phyloP scores from a whole-genome alignment of 257 asterid species.

The Penstemon eatonii region DNA sequence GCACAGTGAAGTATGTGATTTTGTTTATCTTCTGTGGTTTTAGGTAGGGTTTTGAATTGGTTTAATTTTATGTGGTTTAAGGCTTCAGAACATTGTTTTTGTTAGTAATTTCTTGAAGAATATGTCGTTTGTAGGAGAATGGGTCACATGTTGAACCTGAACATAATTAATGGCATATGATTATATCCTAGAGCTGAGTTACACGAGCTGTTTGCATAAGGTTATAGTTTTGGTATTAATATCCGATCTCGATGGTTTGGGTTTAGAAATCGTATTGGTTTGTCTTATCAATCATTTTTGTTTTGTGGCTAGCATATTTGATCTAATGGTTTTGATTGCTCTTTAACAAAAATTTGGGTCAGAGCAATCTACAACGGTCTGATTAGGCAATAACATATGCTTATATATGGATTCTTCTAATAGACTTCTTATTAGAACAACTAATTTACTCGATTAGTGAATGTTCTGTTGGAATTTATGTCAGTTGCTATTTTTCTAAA shows the following conservation, averaged over 20 bases:
- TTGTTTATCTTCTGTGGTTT: not conserved
- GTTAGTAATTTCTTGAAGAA: not conserved
- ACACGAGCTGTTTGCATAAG: too few species aligned
- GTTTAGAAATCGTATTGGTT: too few species aligned
- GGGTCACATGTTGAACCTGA: too few species aligned
- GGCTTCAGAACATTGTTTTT: conserved; percentile 10
- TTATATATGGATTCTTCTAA: not conserved
- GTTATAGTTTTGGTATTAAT: not conserved
- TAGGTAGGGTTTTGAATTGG: conserved; percentile 15
- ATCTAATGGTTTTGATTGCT: not conserved
- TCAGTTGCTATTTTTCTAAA: conserved; percentile 5
- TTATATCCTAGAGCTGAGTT: too few species aligned
- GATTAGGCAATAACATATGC: not conserved
- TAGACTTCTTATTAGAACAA: not conserved
- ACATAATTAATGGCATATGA: too few species aligned
- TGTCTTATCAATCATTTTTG: too few species aligned
- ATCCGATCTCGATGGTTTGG: not conserved
- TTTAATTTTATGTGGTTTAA: conserved; percentile 16
- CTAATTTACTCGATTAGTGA: not conserved
- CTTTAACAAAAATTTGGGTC: not conserved
- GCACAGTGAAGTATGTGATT: conserved; percentile 46
- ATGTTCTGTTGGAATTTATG: not conserved
- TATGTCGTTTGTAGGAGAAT: not conserved
- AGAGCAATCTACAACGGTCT: not conserved
- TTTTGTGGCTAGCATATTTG: not conserved